Percentiles rank a stretch among this genome's conserved stretches.
Conservation (phyloP, 352 stramenopile genomes). For the Globisporangium spiculum region DNA sequence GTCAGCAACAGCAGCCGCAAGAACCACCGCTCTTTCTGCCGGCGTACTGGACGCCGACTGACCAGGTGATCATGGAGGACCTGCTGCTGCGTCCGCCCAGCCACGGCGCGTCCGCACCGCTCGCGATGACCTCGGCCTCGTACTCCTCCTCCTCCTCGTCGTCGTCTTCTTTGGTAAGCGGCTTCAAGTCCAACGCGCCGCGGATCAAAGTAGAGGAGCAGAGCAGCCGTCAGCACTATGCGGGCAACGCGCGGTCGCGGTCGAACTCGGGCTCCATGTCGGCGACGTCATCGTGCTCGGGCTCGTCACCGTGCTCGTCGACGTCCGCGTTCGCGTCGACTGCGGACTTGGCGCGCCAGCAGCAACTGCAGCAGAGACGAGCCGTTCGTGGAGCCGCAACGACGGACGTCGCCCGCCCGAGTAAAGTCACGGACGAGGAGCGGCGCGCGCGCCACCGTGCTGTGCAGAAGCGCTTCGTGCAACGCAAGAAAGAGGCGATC, state of each 20-base stretch:
- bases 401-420: background rate
- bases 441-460: conserved; percentile 43
- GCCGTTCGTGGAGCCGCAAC: background rate
- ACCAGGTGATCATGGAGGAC: conserved; percentile 61
- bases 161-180: background rate
- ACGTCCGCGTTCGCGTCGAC: conserved; percentile 1
- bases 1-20: background rate
- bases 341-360: background rate
- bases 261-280: conserved; percentile 3
- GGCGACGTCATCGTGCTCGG: conserved; percentile 1
- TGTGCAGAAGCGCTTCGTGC: conserved; percentile 51
- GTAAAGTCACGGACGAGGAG: conserved; percentile 31
- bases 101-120: conserved; percentile 7
- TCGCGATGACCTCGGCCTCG: background rate
- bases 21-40: conserved; percentile 18
- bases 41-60: conserved; percentile 39
- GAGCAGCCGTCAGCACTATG: background rate
- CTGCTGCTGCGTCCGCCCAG: conserved; percentile 34
- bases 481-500: conserved; percentile 52
- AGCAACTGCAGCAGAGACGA: background rate
- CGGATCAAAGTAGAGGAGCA: conserved; percentile 1
- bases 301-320: background rate
- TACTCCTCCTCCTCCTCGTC: background rate
- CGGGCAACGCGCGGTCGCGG: background rate
- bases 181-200: background rate